phyloP scores from a whole-genome alignment of 345 rosid species.

The Clausena lansium region DNA sequence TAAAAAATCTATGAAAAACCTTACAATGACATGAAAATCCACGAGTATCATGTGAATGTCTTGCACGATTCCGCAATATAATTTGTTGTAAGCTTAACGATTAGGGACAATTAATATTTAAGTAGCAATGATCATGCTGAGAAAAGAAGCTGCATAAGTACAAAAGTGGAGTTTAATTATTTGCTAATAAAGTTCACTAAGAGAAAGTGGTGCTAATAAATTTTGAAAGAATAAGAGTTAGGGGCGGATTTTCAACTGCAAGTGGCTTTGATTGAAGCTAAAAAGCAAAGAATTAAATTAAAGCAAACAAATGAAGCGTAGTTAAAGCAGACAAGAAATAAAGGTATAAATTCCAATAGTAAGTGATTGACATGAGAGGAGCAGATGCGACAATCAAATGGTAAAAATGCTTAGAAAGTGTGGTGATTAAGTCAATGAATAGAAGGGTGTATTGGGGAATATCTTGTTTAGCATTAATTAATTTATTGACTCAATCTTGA shows the following conservation, averaged over 20 bases:
- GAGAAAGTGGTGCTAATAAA: neutral
- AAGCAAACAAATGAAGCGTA: neutral
- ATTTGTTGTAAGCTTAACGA: neutral
- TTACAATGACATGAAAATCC: neutral
- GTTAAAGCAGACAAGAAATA: neutral
- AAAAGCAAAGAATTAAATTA: neutral
- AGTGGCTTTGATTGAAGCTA: conserved; percentile 9
- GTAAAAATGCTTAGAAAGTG: neutral
- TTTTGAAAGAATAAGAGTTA: conserved; percentile 16
- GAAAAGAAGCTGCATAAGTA: conserved; percentile 8
- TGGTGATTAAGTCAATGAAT: too few relatives aligned
- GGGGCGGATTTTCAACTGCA: conserved; percentile 15
- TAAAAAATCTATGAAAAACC: neutral
- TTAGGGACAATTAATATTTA: neutral
- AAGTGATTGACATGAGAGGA: neutral
- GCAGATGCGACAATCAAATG: neutral
- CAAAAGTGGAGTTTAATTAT: conserved; percentile 18
- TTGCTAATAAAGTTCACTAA: neutral
- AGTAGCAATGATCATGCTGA: neutral
- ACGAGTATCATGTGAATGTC: neutral
- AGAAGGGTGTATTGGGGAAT: too few relatives aligned
- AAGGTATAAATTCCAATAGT: conserved; percentile 2
- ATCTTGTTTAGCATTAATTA: too few relatives aligned
- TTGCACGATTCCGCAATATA: neutral
- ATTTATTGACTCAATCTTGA: too few relatives aligned